Conservation (phyloP, 768 basidiomycete species). For the Psilocybe tampanensis region DNA sequence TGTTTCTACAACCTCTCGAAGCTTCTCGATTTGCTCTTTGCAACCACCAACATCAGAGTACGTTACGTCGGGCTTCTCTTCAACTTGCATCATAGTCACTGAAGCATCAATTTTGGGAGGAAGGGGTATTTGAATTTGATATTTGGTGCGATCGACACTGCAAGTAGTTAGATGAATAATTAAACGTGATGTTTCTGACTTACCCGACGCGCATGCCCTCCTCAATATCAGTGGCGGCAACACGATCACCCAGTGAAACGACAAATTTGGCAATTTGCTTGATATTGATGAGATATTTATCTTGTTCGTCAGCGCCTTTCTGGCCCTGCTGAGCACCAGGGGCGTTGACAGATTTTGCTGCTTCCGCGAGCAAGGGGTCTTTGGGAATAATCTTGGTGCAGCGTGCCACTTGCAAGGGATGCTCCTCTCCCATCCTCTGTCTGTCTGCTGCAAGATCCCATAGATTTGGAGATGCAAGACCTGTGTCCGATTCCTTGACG, state of each 20-base stretch:
- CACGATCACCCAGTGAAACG: slow-evolving; percentile 93
- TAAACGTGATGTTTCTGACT: slow-evolving; percentile 28
- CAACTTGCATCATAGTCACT: slow-evolving; percentile 99
- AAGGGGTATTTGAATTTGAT: slow-evolving; percentile 97
- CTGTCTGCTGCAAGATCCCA: slow-evolving; percentile 97
- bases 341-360: slow-evolving; percentile 79
- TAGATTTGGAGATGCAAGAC: slow-evolving; percentile 92
- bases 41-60: slow-evolving; percentile 98
- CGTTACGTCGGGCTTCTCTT: slow-evolving; percentile 97
- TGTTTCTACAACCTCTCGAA: slow-evolving; percentile 96
- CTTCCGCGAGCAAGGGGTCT: slow-evolving; percentile 73
- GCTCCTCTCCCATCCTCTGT: slow-evolving; percentile 88
- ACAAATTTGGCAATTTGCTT: slow-evolving; percentile 99
- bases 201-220: slow-evolving; percentile 99
- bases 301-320: slow-evolving; percentile 98
- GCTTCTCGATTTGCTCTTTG: slow-evolving; percentile 99
- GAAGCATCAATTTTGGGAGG: slow-evolving; percentile 99
- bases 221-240: slow-evolving; percentile 97
- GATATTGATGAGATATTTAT: slow-evolving; percentile 99
- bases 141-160: slow-evolving; percentile 94
- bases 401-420: slow-evolving; percentile 94
- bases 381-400: slow-evolving; percentile 98
- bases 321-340: slow-evolving; percentile 79
- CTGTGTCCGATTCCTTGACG: slow-evolving; percentile 98
- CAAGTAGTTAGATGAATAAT: slow-evolving; percentile 7